phyloP scores from a whole-genome alignment of 1,139 yeast genomes.

The Taphrina pruni region DNA sequence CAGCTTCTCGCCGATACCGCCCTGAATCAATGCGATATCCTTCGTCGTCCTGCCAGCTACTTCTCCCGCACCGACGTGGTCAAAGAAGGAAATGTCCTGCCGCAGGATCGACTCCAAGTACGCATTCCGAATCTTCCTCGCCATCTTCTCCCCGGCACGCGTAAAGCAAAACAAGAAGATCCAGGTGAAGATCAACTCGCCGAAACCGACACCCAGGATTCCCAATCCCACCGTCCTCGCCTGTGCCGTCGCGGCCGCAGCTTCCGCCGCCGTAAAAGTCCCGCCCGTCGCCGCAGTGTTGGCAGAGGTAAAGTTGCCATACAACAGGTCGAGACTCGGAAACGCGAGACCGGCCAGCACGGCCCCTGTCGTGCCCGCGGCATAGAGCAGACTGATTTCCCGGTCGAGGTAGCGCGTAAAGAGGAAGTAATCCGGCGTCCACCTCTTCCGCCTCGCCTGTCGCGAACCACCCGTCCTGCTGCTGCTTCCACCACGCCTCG shows the following conservation, averaged over 20 bases:
- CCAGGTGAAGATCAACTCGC: slow-evolving; percentile 46
- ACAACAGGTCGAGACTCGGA: slow-evolving; percentile 35
- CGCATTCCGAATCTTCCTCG: slow-evolving; percentile 55
- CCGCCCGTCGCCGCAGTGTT: slow-evolving; percentile 21
- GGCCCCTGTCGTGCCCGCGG: slow-evolving; percentile 26
- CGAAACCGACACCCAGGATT: slow-evolving; percentile 46
- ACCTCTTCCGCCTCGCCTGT: background rate
- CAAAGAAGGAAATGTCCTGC: slow-evolving; percentile 57
- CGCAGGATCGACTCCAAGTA: slow-evolving; percentile 54
- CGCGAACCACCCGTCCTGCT: background rate
- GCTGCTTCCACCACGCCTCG: too few relatives aligned
- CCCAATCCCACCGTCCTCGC: slow-evolving; percentile 35
- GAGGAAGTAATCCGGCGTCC: slow-evolving; percentile 34
- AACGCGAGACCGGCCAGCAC: slow-evolving; percentile 41
- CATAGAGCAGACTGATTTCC: slow-evolving; percentile 24
- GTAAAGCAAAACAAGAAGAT: slow-evolving; percentile 48
- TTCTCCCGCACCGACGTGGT: slow-evolving; percentile 57
- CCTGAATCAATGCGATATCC: slow-evolving; percentile 56
- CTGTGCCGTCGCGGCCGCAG: slow-evolving; percentile 22
- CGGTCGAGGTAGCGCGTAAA: slow-evolving; percentile 37
- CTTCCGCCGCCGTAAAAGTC: slow-evolving; percentile 14
- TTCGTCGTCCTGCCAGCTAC: slow-evolving; percentile 56
- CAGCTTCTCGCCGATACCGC: slow-evolving; percentile 57
- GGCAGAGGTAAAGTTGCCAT: slow-evolving; percentile 35
- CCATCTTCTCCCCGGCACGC: slow-evolving; percentile 55